A percentile compares a stretch with the other conserved stretches of the same genome.
These are phyloP conservation scores for Akanthomyces dipterigenus DNA, from an alignment of 2,329 filamentous ascomycete species.

Conservation along the genomic window DNA sequence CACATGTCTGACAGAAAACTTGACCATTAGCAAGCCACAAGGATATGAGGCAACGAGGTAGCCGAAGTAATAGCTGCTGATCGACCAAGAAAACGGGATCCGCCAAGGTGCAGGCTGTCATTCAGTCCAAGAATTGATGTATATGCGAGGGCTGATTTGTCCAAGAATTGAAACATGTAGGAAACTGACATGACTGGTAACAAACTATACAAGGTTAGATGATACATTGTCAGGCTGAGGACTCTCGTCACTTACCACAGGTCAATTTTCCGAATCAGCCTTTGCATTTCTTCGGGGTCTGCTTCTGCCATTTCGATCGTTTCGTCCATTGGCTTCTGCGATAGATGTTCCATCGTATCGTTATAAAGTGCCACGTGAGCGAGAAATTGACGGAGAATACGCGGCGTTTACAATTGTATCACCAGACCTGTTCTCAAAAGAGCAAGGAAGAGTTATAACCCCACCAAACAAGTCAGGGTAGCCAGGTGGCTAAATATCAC, in stretches of 20 bases:
- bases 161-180: slow-evolving; percentile 32
- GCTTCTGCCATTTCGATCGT: not conserved
- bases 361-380: not conserved
- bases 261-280: not conserved
- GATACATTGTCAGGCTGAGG: no score
- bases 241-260: not conserved
- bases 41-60: slow-evolving; percentile 33
- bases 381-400: not conserved
- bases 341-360: not conserved
- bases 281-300: not conserved
- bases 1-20: slow-evolving; percentile 21
- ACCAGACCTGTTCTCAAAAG: not conserved
- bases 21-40: slow-evolving; percentile 20
- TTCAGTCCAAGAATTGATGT: slow-evolving; percentile 43
- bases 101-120: slow-evolving; percentile 36
- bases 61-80: slow-evolving; percentile 45
- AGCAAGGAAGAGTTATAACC: not conserved
- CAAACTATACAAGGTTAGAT: slow-evolving; percentile 26
- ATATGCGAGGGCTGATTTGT: slow-evolving; percentile 50
- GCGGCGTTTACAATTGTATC: not conserved
- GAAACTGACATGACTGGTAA: slow-evolving; percentile 45
- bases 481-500: no score
- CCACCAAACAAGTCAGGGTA: no score
- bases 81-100: slow-evolving; percentile 44
- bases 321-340: not conserved